Evolutionary conservation across 768 basidiomycete genomes (phyloP), one percentile per base, ranked within the genome.

Genomic region (Ephemerocybe angulata): DNA sequence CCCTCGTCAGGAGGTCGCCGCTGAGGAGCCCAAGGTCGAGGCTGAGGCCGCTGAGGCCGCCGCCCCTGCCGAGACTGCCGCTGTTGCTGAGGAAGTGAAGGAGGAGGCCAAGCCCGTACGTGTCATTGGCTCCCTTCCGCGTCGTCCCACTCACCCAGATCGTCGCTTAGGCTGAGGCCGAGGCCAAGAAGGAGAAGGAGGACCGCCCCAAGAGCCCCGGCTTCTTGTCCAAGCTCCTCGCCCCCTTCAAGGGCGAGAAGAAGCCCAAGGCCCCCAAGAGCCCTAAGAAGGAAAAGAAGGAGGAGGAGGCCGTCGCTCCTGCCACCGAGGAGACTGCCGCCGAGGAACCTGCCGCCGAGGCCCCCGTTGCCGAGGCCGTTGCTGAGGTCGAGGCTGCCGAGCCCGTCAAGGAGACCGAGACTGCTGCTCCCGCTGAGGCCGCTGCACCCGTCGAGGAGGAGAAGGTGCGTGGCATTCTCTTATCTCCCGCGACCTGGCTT

Each of bases 271-370:
- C 74, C 38, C 80, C 86, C 66, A 90, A 82, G 83, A 87, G 83
- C 70, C 84, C 86, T 31, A 89, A 88, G 80, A 88, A 87, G 74
- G 83, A 86, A 68, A 88, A 88, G 77, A 88, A 88, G 79, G 87
- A 88, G 75, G 84, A 87, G 62, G 85, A 83, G 75, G 84, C 31
- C 42, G 37, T 58, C 73, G 69, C 11, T 15, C 38, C 75, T 56
- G 76, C 74, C 49, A 56, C 74, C 54, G 78, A 79, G 55, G 75
- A 78, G 59, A 58, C 76, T 52, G 66, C 71, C 42, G 67, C 69
- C 55, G 76, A 74, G 17, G 86, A 84, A 64, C 75, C 81, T 60
- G 61, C 78, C 54, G 70, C 67, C 27, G 73, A 71, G 53, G 79
- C 71, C 25, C 28, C 61, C 52, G 69, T 66, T 41, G 74, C 71